phyloP scores from a whole-genome alignment of 176 grass and related monocot genomes.

The Carex scoparia region DNA sequence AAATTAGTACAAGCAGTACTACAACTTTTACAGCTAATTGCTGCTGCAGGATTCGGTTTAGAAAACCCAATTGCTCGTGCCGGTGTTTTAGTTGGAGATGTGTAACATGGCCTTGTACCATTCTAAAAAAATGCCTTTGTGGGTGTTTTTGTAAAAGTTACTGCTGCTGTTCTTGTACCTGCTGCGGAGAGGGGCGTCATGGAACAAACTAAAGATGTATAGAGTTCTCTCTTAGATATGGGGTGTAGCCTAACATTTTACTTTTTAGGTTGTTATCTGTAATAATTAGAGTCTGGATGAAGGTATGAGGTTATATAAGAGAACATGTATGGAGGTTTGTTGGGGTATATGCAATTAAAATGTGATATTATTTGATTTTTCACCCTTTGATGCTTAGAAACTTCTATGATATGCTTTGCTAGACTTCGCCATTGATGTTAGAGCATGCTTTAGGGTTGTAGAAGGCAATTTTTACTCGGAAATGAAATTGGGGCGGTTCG shows the following conservation, averaged over 20 bases:
- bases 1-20: slow-evolving; percentile 29
- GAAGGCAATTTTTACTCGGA: background rate
- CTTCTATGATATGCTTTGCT: background rate
- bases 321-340: slow-evolving; percentile 15
- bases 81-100: slow-evolving; percentile 34
- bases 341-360: slow-evolving; percentile 28
- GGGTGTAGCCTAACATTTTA: slow-evolving; percentile 24
- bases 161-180: slow-evolving; percentile 40
- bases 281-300: slow-evolving; percentile 20
- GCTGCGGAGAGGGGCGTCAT: slow-evolving; percentile 11
- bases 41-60: slow-evolving; percentile 62
- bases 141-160: slow-evolving; percentile 30
- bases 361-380: slow-evolving; percentile 11
- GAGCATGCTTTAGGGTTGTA: background rate
- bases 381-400: background rate
- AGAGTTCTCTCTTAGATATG: slow-evolving; percentile 8
- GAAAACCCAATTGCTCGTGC: slow-evolving; percentile 58
- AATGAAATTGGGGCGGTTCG: no score
- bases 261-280: slow-evolving; percentile 9
- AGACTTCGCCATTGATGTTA: background rate
- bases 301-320: slow-evolving; percentile 6
- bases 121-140: slow-evolving; percentile 20
- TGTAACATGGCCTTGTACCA: slow-evolving; percentile 15
- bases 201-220: slow-evolving; percentile 14
- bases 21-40: slow-evolving; percentile 87